Evolutionary conservation across 352 stramenopile species (phyloP).

Genomic region (Pythium vanterpoolii): DNA sequence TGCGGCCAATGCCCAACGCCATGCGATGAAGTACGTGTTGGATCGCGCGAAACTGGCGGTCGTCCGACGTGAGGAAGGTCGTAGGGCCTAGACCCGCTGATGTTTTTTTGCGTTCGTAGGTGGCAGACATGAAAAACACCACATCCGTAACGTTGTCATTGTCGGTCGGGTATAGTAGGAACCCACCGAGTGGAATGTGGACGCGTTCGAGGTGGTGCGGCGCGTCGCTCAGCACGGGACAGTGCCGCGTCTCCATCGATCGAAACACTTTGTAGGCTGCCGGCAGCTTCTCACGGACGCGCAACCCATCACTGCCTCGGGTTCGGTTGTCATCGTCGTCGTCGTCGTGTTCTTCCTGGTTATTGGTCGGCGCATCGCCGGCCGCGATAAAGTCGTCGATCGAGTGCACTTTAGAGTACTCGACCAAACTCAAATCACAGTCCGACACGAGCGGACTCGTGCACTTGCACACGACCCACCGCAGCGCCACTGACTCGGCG

Average conservation of each 20-base stretch:
- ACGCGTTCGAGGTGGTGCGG: slow-evolving; percentile 55
- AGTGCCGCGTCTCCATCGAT: slow-evolving; percentile 65
- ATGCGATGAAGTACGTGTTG: slow-evolving; percentile 58
- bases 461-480: slow-evolving; percentile 69
- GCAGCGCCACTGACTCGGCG: slow-evolving; percentile 53
- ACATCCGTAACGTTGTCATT: slow-evolving; percentile 58
- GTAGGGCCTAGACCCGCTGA: slow-evolving; percentile 2
- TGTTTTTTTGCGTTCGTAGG: slow-evolving; percentile 19
- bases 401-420: slow-evolving; percentile 63
- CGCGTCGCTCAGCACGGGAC: slow-evolving; percentile 57
- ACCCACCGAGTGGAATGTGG: slow-evolving; percentile 59
- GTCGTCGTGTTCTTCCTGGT: slow-evolving; percentile 17
- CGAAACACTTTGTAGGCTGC: slow-evolving; percentile 67
- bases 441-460: slow-evolving; percentile 61
- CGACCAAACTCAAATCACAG: slow-evolving; percentile 68
- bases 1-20: slow-evolving; percentile 42
- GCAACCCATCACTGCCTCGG: slow-evolving; percentile 22
- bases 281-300: slow-evolving; percentile 28
- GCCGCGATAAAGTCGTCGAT: slow-evolving; percentile 37
- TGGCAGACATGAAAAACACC: slow-evolving; percentile 73
- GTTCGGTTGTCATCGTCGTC: slow-evolving; percentile 8
- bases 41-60: slow-evolving; percentile 62
- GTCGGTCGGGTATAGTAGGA: slow-evolving; percentile 65
- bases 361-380: slow-evolving; percentile 12
- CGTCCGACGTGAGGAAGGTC: slow-evolving; percentile 31